phyloP scores from a whole-genome alignment of 768 basidiomycete species.

The Pluteus cervinus region DNA sequence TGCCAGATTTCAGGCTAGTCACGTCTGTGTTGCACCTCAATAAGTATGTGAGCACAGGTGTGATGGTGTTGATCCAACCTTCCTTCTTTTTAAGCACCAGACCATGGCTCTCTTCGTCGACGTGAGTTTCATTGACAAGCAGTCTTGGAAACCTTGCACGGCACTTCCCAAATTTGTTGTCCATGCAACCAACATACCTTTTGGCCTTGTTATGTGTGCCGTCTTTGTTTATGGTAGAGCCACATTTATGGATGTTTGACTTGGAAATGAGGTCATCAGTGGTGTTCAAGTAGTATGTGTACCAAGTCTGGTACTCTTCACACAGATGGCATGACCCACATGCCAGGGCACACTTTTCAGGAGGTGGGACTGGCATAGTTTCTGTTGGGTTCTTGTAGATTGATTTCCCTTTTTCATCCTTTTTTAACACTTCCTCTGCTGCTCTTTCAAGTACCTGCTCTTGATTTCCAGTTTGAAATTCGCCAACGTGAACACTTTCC shows the following conservation, averaged over 20 bases:
- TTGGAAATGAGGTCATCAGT: slow-evolving; percentile 20
- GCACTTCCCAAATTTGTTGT: slow-evolving; percentile 22
- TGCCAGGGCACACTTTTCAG: too few species aligned
- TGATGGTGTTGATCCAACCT: slow-evolving; percentile 21
- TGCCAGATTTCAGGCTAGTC: too few species aligned
- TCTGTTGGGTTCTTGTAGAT: too few species aligned
- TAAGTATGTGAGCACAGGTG: slow-evolving; percentile 12
- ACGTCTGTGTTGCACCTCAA: slow-evolving; percentile 30
- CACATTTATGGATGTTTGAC: slow-evolving; percentile 24
- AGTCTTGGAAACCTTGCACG: slow-evolving; percentile 26
- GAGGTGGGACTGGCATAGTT: too few species aligned
- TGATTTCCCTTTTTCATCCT: too few species aligned
- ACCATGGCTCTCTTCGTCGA: slow-evolving; percentile 18
- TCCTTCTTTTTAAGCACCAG: slow-evolving; percentile 23
- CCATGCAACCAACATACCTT: neutral
- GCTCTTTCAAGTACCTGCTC: slow-evolving; percentile 12
- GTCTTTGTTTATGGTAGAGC: slow-evolving; percentile 10
- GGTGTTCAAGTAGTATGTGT: slow-evolving; percentile 9
- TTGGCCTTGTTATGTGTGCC: slow-evolving; percentile 9
- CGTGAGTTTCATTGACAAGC: slow-evolving; percentile 10
- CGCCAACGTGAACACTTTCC: too few species aligned
- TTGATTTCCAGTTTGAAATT: slow-evolving; percentile 21
- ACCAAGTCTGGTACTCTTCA: too few species aligned
- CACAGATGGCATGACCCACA: too few species aligned
- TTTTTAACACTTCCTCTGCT: too few species aligned